These are phyloP conservation scores for Ambrosia artemisiifolia DNA, from an alignment of 129 eudicot species.

Conservation along the genomic window DNA sequence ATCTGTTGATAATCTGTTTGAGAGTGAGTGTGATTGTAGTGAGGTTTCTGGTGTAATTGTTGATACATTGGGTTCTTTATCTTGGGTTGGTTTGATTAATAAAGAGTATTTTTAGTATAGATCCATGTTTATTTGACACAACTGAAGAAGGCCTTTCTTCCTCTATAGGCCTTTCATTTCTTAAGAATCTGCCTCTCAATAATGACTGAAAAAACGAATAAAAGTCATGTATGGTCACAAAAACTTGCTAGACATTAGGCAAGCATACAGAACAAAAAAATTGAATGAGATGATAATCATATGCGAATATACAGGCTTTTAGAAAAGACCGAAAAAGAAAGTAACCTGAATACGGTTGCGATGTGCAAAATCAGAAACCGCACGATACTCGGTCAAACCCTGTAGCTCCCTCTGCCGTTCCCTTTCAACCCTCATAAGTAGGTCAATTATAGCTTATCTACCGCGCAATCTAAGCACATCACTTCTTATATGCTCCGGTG, in stretches of 20 bases:
- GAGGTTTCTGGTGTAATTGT: no score
- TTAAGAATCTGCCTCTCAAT: slow-evolving; percentile 90
- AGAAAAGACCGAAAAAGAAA: slow-evolving; percentile 4
- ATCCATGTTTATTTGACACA: no score
- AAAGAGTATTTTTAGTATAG: no score
- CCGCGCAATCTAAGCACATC: slow-evolving; percentile 92
- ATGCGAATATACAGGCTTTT: slow-evolving; percentile 4
- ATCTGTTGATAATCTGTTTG: no score
- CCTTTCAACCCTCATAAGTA: slow-evolving; percentile 86
- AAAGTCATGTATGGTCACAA: slow-evolving; percentile 4
- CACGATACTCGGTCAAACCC: slow-evolving; percentile 85
- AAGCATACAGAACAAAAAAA: not conserved
- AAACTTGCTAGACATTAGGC: slow-evolving; percentile 6
- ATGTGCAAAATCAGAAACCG: slow-evolving; percentile 98
- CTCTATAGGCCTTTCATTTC: slow-evolving; percentile 80
- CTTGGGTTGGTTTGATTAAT: no score
- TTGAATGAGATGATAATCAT: not conserved
- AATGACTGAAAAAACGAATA: slow-evolving; percentile 55
- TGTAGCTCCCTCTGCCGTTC: slow-evolving; percentile 95
- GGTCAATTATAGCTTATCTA: slow-evolving; percentile 84
- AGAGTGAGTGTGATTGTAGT: no score
- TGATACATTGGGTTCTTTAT: no score
- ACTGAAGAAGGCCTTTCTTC: slow-evolving; percentile 80
- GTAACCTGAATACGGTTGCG: slow-evolving; percentile 96
- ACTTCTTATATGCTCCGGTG: slow-evolving; percentile 88